Evolutionary conservation across 73 alveolate genomes (phyloP).

Genomic region (Uronychia binucleata): DNA sequence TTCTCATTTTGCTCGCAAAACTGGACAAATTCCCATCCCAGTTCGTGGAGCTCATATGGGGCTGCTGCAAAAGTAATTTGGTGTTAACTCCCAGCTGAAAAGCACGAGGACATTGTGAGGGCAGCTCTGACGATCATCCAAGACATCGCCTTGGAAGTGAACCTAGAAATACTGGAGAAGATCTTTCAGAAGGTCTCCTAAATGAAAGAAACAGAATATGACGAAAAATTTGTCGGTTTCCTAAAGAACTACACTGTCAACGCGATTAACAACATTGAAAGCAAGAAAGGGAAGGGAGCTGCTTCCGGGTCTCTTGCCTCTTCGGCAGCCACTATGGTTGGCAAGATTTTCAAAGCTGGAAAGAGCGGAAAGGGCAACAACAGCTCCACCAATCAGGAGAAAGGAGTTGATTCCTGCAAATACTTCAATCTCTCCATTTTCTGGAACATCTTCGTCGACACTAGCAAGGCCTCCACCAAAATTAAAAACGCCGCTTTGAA

Average conservation of each 20-base stretch:
- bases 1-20: constrained; percentile 20
- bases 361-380: not conserved
- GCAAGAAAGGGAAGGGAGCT: not conserved
- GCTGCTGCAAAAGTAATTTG: constrained; percentile 17
- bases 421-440: constrained; percentile 16
- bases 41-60: constrained; percentile 47
- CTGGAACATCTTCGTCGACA: constrained; percentile 32
- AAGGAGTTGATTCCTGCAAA: not conserved
- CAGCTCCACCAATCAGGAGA: not conserved
- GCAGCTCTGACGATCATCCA: constrained; percentile 30
- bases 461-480: constrained; percentile 27
- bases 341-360: not conserved
- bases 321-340: not conserved
- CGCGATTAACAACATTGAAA: constrained; percentile 25
- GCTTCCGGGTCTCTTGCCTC: not conserved
- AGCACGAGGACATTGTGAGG: constrained; percentile 56
- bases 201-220: constrained; percentile 18
- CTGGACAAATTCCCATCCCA: constrained; percentile 27
- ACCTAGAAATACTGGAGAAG: constrained; percentile 22
- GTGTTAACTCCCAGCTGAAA: not conserved
- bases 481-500: constrained; percentile 25
- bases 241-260: constrained; percentile 34
- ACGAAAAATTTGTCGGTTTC: constrained; percentile 39
- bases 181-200: constrained; percentile 8
- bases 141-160: constrained; percentile 13